Conservation (phyloP, 164 flowering plant species). For the Saururus chinensis region DNA sequence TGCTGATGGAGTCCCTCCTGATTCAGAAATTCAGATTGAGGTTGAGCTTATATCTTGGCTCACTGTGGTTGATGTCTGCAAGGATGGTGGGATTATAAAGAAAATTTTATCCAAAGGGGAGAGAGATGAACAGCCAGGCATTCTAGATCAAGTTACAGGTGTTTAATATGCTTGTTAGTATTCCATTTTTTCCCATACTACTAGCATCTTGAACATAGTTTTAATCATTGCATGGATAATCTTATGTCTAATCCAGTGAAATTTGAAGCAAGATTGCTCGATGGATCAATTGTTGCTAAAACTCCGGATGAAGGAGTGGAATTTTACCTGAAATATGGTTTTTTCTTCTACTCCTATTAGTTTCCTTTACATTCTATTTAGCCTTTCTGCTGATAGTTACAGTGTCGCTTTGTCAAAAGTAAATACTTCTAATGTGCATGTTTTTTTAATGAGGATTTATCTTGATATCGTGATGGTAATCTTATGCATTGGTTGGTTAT, state of each 20-base stretch:
- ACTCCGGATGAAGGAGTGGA: constrained; percentile 40
- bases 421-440: no score
- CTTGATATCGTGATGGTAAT: background rate
- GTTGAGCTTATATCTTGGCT: constrained; percentile 46
- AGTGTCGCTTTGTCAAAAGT: background rate
- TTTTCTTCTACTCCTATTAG: background rate
- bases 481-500: constrained; percentile 7
- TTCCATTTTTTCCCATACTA: background rate
- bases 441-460: background rate
- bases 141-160: constrained; percentile 43
- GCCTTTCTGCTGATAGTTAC: background rate
- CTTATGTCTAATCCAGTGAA: constrained; percentile 23
- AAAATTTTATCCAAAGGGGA: constrained; percentile 34
- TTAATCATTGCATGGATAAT: background rate
- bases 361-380: background rate
- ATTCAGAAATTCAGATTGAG: constrained; percentile 32
- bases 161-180: background rate
- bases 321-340: constrained; percentile 38
- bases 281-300: constrained; percentile 30
- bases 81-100: constrained; percentile 49
- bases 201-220: background rate
- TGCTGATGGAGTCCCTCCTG: constrained; percentile 32
- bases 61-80: constrained; percentile 33
- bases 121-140: constrained; percentile 43
- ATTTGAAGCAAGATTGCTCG: constrained; percentile 35